Evolutionary conservation across 371 early-diverging fungal genomes (phyloP).

Genomic region (Hamiltosporidium tvaerminnensis): DNA sequence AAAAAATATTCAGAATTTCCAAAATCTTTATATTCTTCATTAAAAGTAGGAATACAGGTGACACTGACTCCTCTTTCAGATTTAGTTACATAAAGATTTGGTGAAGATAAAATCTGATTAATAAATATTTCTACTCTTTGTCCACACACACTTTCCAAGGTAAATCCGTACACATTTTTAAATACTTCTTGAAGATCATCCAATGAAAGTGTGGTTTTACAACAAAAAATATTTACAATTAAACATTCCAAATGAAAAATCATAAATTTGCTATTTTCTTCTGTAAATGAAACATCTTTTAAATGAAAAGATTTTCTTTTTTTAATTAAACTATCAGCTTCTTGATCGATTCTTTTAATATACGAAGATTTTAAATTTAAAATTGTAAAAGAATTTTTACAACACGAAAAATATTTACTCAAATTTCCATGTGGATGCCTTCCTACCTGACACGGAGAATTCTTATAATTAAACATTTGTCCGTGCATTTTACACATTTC

Average conservation of each 20-base stretch:
- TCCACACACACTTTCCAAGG: not conserved
- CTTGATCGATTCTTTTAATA: not conserved
- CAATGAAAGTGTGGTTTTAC: not conserved
- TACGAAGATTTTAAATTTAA: not conserved
- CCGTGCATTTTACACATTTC: not conserved
- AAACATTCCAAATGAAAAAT: not conserved
- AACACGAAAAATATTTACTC: not conserved
- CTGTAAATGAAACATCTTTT: too few species aligned
- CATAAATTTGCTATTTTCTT: too few species aligned
- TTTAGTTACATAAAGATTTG: not conserved
- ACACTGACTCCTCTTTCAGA: not conserved
- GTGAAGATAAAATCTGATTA: not conserved
- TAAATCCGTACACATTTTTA: not conserved
- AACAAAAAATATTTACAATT: conserved; percentile 1
- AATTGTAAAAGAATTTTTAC: not conserved
- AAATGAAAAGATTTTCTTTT: conserved; percentile 1
- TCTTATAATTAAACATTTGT: conserved; percentile 1
- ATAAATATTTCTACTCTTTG: not conserved
- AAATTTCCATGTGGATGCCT: not conserved
- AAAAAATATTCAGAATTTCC: not conserved
- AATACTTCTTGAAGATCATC: not conserved
- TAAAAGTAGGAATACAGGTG: not conserved
- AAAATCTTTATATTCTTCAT: not conserved
- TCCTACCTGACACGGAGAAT: not conserved
- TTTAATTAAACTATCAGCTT: not conserved